phyloP scores from a whole-genome alignment of 2,329 filamentous ascomycete genomes.

The Dendryphion nanum region DNA sequence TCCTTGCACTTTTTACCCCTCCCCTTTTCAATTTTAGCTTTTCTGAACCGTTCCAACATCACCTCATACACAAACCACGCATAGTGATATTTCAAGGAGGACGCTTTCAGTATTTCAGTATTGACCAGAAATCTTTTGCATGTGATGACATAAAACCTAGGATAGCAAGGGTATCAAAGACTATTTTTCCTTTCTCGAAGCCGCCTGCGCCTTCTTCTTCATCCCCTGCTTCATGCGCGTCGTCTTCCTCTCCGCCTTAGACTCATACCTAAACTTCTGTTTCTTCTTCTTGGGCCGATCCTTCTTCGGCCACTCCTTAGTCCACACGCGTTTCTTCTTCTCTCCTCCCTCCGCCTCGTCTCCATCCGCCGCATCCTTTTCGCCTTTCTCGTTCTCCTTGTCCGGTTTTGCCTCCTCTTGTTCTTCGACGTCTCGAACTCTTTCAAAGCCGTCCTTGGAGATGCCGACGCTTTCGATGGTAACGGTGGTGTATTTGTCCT shows the following conservation, averaged over 20 bases:
- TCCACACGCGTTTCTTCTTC: slow-evolving; percentile 47
- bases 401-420: slow-evolving; percentile 21
- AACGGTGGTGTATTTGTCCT: slow-evolving; percentile 93
- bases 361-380: slow-evolving; percentile 23
- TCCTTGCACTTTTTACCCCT: not conserved
- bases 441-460: slow-evolving; percentile 69
- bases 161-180: slow-evolving; percentile 3
- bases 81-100: too few relatives aligned
- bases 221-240: slow-evolving; percentile 62
- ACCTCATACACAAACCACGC: too few relatives aligned
- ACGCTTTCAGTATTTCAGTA: too few relatives aligned
- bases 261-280: slow-evolving; percentile 90
- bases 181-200: slow-evolving; percentile 45
- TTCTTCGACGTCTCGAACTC: slow-evolving; percentile 40
- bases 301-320: slow-evolving; percentile 53
- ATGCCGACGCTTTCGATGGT: slow-evolving; percentile 87
- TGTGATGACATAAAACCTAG: too few relatives aligned
- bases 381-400: slow-evolving; percentile 25
- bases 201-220: slow-evolving; percentile 70
- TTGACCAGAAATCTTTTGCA: too few relatives aligned
- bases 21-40: too few relatives aligned
- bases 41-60: too few relatives aligned
- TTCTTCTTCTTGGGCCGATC: slow-evolving; percentile 71
- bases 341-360: slow-evolving; percentile 31
- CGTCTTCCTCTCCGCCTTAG: slow-evolving; percentile 73